Base-by-base conservation (phyloP, 805 yeast species). In the Cephaloascus albidus region DNA sequence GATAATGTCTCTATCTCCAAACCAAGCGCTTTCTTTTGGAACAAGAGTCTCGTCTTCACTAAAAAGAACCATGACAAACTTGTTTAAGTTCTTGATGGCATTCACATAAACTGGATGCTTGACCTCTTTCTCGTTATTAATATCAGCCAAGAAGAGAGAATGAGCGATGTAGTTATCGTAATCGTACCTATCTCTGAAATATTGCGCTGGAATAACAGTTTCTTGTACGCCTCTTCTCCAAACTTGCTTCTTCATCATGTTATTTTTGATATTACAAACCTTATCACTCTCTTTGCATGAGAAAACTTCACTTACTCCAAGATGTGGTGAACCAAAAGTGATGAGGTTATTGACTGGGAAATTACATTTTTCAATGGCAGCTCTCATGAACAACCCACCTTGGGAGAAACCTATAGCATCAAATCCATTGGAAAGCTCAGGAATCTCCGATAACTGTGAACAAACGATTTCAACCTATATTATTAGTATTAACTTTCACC, bases 251-350 rank as follows among this genome's bases (percentile, higher is more conserved):
- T 71, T 78, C 43, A 85, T 53, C 2, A 79, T 30, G 20, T 54
- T 60, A 51, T 84, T 83, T 40, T 76, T 62, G 27, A 60, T 59
- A 42, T 67, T 57, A 48, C 93, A 83, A 0, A 79, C 43, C 78
- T 84, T 78, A 49, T 78, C 81, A 4, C 55, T 52, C 0, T 65
- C 59, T 4, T 55, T 48, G 52, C 89, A 83, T 3, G 66, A 55
- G 0, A 89, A 88, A 27, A 84, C 60, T 42, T 85, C 90, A 44
- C 68, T 62, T 3, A 85, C 70, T 1, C 93, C 94, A 58, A 79
- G 71, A 50, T 85, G 94, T 0, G 94, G 95, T 1, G 87, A 77
- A 0, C 95, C 95, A 57, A 81, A 82, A 0, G 94, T 82, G 12
- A 85, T 61, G 36, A 85, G 59, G 23, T 66, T 76, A 38, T 70